Evolutionary conservation across 2,329 filamentous ascomycete species (phyloP).

Genomic region (Exophiala lecanii-corni): DNA sequence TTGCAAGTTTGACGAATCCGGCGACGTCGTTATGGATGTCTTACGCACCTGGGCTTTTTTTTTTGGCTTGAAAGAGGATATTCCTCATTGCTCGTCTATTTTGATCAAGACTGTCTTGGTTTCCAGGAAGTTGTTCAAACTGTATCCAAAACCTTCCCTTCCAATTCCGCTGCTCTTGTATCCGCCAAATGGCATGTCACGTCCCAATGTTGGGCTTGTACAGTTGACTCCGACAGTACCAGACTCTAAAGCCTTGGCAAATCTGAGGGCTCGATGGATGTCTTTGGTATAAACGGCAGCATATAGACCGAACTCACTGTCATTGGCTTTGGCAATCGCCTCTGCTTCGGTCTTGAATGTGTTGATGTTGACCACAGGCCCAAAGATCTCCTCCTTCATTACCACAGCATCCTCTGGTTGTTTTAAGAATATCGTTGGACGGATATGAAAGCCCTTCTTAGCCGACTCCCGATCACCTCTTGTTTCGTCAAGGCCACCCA

Average conservation of each 20-base stretch:
- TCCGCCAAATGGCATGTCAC: conserved; percentile 59
- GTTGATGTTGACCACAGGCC: conserved; percentile 51
- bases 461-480: conserved; percentile 18
- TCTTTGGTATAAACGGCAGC: conserved; percentile 48
- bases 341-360: conserved; percentile 44
- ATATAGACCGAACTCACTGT: conserved; percentile 39
- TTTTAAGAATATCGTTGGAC: conserved; percentile 35
- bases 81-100: conserved; percentile 7
- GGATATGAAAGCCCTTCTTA: conserved; percentile 37
- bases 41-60: neutral
- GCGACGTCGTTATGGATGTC: no score
- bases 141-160: conserved; percentile 67
- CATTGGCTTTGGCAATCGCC: conserved; percentile 37
- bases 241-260: conserved; percentile 23
- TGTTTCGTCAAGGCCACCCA: conserved; percentile 34
- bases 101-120: conserved; percentile 51
- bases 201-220: conserved; percentile 33
- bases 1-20: no score
- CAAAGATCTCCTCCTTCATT: conserved; percentile 41
- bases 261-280: conserved; percentile 23
- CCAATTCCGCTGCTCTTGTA: conserved; percentile 77
- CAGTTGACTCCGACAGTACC: conserved; percentile 41
- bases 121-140: conserved; percentile 57
- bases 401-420: conserved; percentile 34
- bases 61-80: neutral